These are phyloP conservation scores for Akanthomyces lecanii DNA, from an alignment of 2,329 filamentous ascomycete genomes.

Conservation along the genomic window DNA sequence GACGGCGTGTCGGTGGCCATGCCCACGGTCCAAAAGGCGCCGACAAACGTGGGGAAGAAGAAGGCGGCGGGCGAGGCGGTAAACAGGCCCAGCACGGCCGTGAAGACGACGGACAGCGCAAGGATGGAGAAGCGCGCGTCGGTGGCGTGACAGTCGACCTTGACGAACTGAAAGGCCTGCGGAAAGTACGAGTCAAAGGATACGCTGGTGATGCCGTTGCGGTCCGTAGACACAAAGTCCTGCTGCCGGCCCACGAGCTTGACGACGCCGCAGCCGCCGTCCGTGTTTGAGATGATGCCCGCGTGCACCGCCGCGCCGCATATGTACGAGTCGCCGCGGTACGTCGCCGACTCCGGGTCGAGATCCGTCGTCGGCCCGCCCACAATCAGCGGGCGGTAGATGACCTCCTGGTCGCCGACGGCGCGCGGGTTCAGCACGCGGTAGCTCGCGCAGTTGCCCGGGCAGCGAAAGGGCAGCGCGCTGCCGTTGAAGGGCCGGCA, in stretches of 20 bases:
- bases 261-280: conserved; percentile 80
- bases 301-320: conserved; percentile 82
- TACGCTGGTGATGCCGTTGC: conserved; percentile 72
- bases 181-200: conserved; percentile 87
- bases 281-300: conserved; percentile 65
- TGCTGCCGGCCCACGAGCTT: conserved; percentile 65
- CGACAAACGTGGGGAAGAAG: conserved; percentile 78
- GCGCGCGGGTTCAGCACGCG: conserved; percentile 68
- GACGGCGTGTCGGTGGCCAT: conserved; percentile 83
- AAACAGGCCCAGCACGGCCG: conserved; percentile 73
- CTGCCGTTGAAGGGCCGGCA: conserved; percentile 71
- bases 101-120: conserved; percentile 75
- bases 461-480: conserved; percentile 70
- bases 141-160: conserved; percentile 61
- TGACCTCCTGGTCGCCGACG: conserved; percentile 64
- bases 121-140: conserved; percentile 85
- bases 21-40: conserved; percentile 84
- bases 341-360: conserved; percentile 49
- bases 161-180: conserved; percentile 73
- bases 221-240: conserved; percentile 58
- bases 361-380: conserved; percentile 54
- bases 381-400: conserved; percentile 62
- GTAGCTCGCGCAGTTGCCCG: conserved; percentile 64
- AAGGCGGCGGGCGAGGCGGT: conserved; percentile 75
- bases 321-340: conserved; percentile 86